These are phyloP conservation scores for Acorus gramineus DNA, from an alignment of 106 monocot genomes.

Conservation along the genomic window DNA sequence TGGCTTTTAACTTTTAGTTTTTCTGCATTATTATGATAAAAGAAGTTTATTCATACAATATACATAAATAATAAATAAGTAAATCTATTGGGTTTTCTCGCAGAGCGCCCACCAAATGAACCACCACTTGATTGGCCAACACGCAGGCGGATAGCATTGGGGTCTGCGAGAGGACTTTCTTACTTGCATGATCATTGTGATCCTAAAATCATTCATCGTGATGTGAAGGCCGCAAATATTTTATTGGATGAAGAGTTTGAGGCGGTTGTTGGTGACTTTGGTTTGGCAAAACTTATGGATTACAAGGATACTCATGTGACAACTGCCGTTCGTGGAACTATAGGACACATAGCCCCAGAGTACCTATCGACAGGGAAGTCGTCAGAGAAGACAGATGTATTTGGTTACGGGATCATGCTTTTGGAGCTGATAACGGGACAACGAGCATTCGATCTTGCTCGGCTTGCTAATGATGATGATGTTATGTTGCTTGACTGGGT, in stretches of 20 bases:
- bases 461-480: constrained; percentile 21
- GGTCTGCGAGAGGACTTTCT: constrained; percentile 16
- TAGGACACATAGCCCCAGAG: too few species aligned
- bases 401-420: constrained; percentile 20
- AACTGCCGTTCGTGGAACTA: too few species aligned
- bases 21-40: too few species aligned
- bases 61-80: too few species aligned
- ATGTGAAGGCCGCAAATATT: constrained; percentile 98
- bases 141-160: constrained; percentile 9
- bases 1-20: too few species aligned
- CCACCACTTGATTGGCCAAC: constrained; percentile 19
- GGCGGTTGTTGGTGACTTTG: constrained; percentile 97
- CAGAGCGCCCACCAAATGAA: constrained; percentile 14
- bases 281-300: constrained; percentile 2
- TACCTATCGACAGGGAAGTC: too few species aligned
- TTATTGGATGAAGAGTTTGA: constrained; percentile 93
- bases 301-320: constrained; percentile 19
- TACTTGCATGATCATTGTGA: constrained; percentile 54
- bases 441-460: constrained; percentile 7
- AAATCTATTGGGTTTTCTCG: too few species aligned
- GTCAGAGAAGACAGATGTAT: neutral
- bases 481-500: constrained; percentile 15
- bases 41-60: too few species aligned
- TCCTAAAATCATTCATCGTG: constrained; percentile 97
- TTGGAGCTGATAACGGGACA: constrained; percentile 19